Evolutionary conservation across 169 alveolate genomes (phyloP).

Genomic region (Plasmodium cynomolgi): DNA sequence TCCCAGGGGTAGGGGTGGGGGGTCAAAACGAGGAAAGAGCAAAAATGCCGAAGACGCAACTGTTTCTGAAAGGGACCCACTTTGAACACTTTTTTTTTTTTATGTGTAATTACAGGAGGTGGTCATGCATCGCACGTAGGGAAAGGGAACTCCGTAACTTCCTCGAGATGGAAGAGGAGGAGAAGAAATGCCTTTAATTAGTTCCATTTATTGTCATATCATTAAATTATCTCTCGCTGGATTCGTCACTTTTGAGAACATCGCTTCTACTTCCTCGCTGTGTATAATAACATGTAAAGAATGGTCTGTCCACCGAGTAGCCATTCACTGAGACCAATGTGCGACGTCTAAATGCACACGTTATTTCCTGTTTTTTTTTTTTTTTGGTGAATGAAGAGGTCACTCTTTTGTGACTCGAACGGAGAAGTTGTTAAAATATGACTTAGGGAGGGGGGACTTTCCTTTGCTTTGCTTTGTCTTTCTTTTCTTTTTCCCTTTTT

Average conservation of each 20-base stretch:
- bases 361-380: background rate
- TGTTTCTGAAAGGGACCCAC: background rate
- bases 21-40: background rate
- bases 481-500: background rate
- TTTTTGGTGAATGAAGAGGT: background rate
- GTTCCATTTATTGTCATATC: background rate
- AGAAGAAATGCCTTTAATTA: background rate
- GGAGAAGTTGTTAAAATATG: constrained; percentile 5
- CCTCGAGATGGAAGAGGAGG: background rate
- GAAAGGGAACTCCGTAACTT: background rate
- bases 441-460: background rate
- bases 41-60: background rate
- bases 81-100: background rate
- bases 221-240: background rate
- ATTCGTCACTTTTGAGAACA: background rate
- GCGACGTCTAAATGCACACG: background rate
- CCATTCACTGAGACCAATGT: background rate
- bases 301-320: background rate
- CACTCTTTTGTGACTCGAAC: background rate
- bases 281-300: background rate
- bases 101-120: background rate
- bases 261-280: background rate
- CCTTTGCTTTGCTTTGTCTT: background rate
- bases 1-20: background rate
- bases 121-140: background rate